Evolutionary conservation across 345 rosid genomes (phyloP).

Genomic region (Gossypium stocksii): DNA sequence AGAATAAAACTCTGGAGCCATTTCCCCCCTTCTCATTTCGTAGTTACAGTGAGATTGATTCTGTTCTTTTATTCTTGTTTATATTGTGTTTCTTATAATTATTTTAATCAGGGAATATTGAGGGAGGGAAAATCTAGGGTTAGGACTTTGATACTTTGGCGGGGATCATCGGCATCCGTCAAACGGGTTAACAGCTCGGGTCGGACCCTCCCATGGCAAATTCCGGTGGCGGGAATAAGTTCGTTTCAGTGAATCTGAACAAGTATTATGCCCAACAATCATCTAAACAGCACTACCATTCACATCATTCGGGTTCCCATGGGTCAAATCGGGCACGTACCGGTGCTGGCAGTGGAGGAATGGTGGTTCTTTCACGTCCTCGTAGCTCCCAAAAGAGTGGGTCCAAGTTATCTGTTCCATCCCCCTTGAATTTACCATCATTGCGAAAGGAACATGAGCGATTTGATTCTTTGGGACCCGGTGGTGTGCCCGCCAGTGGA

Average conservation of each 20-base stretch:
- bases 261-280: conserved; percentile 76
- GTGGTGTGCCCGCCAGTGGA: conserved; percentile 55
- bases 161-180: conserved; percentile 31
- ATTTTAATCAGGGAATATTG: not conserved
- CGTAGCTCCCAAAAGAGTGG: conserved; percentile 90
- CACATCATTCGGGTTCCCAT: conserved; percentile 34
- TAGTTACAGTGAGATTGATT: not conserved
- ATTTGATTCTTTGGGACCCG: conserved; percentile 63
- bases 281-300: conserved; percentile 36
- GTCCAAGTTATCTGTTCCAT: conserved; percentile 94
- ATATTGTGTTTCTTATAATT: not conserved
- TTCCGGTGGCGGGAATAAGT: conserved; percentile 82
- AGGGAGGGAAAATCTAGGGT: conserved; percentile 5
- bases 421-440: conserved; percentile 97
- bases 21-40: not conserved
- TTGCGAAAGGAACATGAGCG: conserved; percentile 84
- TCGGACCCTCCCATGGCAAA: conserved; percentile 76
- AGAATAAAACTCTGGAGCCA: not conserved
- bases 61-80: not conserved
- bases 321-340: conserved; percentile 49
- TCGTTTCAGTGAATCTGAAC: conserved; percentile 76
- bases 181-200: conserved; percentile 19
- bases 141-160: conserved; percentile 55
- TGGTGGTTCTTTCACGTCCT: conserved; percentile 89
- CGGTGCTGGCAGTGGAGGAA: conserved; percentile 52